Evolutionary conservation across 768 basidiomycete genomes (phyloP), one percentile per base, ranked within the genome.

Genomic region (Fomitopsis serialis): DNA sequence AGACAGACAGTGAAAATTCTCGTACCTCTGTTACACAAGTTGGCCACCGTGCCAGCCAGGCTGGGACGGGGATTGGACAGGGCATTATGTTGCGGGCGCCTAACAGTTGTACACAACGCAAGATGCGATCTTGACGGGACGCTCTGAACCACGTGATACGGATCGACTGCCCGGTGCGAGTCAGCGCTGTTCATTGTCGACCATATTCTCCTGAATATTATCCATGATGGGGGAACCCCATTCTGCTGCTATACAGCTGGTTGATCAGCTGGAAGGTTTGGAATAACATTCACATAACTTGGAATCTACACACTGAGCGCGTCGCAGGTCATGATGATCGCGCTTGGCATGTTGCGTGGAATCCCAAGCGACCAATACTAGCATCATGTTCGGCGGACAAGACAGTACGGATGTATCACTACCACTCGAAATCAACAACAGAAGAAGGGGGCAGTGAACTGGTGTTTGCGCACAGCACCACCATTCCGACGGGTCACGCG

Each of bases 311-410:
- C 10, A 45, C 44, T 23, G 37, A 4, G 29, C 25, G 11, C 17
- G 1, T 15, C 6, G n/a, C 65, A 78, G 89, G 86, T 8, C 93
- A 97, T 67, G 77, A 83, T 27, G 92, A 93, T 58, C 80, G 89
- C 50, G 90, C 85, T 7, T 98, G 95, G 95, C 75, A 84, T 50
- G 75, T 90, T 25, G 82, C 90, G 5, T 98, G 93, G 91, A 96
- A 96, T 66, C 90, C 92, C 0, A 70, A 74, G 2, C 82, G 87
- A 52, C 81, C 89, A 0, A 63, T 95, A 19, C 73, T 99, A 13
- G 93, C 96, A 0, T 94, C 94, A 5, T 99, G 95, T 66, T 98
- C 96, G 4, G 84, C 89, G 6, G 97, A 99, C 71, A 97, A 92
- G 70, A 82, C 91, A 2, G 87, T 98, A 52, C 79, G 93, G 40